Evolutionary conservation across 176 grass and related monocot genomes (phyloP).

Genomic region (Carex littledalei): DNA sequence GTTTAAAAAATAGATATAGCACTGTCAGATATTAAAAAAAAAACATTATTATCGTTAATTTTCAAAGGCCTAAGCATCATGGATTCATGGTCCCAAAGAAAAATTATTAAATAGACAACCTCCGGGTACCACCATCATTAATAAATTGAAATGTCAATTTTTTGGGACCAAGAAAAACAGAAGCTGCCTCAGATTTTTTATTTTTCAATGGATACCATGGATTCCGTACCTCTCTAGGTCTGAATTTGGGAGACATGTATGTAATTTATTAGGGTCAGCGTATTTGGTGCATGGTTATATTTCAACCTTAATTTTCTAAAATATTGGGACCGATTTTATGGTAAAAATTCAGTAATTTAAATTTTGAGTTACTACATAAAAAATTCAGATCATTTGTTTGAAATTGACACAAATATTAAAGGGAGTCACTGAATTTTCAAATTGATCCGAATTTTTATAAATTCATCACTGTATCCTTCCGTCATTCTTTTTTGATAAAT

Average conservation of each 20-base stretch:
- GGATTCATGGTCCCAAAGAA: background rate
- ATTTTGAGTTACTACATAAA: background rate
- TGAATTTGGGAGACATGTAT: constrained; percentile 4
- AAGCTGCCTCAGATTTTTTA: background rate
- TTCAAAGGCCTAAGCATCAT: background rate
- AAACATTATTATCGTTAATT: background rate
- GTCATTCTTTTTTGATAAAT: too few relatives aligned
- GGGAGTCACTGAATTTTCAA: too few relatives aligned
- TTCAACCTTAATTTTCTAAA: background rate
- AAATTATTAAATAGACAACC: background rate
- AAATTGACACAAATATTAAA: too few relatives aligned
- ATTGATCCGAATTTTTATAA: too few relatives aligned
- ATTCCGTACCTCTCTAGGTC: background rate
- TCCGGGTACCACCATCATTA: background rate
- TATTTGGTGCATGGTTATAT: constrained; percentile 2
- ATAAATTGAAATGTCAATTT: constrained; percentile 13
- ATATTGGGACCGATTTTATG: background rate
- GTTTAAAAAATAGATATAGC: too few relatives aligned
- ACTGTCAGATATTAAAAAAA: background rate
- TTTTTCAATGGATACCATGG: background rate
- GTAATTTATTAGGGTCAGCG: background rate
- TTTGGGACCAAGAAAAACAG: constrained; percentile 5
- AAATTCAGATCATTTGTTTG: too few relatives aligned
- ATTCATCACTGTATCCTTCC: too few relatives aligned
- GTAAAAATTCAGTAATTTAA: background rate